Conservation (phyloP, 345 rosid species). For the Lumnitzera racemosa region DNA sequence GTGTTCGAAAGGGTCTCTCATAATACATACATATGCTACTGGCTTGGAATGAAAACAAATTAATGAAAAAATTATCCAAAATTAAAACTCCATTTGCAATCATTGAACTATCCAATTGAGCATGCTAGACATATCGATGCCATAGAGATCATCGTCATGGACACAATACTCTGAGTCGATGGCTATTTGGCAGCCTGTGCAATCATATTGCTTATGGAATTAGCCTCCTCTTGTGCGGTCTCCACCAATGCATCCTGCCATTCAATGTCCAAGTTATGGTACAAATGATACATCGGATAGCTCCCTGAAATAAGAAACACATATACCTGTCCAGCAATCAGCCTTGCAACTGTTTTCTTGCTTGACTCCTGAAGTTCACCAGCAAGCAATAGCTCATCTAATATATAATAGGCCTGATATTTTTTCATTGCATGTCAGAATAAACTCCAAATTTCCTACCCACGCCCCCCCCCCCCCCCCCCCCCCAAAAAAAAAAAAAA, state of each 20-base stretch:
- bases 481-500: no score
- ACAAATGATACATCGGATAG: no score
- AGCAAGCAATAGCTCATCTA: slow-evolving; percentile 53
- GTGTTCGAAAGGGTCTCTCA: no score
- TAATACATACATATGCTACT: no score
- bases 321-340: slow-evolving; percentile 44
- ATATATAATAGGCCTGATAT: slow-evolving; percentile 43
- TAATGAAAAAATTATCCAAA: no score
- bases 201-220: slow-evolving; percentile 37
- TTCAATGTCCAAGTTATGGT: neutral
- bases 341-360: slow-evolving; percentile 42
- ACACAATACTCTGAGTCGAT: no score
- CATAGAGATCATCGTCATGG: no score
- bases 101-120: no score
- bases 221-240: slow-evolving; percentile 57
- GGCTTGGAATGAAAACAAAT: no score
- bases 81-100: no score
- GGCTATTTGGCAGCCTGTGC: slow-evolving; percentile 48
- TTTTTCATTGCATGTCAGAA: neutral
- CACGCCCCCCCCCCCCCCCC: no score
- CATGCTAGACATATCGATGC: no score
- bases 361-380: slow-evolving; percentile 67
- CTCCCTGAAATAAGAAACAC: neutral
- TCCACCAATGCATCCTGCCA: slow-evolving; percentile 52
- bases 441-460: neutral